Base-by-base conservation (phyloP, 148 eudicot genomes). In the Fagopyrum esculentum region DNA sequence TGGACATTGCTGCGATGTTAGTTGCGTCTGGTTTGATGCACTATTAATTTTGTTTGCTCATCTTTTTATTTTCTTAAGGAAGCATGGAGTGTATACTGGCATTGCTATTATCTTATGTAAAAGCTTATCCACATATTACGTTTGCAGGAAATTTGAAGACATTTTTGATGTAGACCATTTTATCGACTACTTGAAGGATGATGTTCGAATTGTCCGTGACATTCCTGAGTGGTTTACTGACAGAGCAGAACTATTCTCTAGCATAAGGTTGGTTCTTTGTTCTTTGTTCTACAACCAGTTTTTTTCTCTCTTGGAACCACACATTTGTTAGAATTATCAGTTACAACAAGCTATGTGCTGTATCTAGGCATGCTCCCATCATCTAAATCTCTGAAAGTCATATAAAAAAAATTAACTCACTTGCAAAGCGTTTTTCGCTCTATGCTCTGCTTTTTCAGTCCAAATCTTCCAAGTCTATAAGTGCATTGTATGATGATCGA, bases 151-250 rank as follows among this genome's bases (percentile, higher is more conserved):
- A 79, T 87, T 92, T 76, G 96, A 95, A 89, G 99, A 95, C 78
- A 92, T 95, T 73, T 95, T 95, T 85, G 97, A 95, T 78, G 99
- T 95, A 46, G 97, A 95, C 84, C 96, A 95, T 88, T 95, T 95
- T 80, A 92, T 95, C 79, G 97, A 95, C 81, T 95, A 95, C 85
- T 83, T 95, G 85, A 92, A 90, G 90, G 91, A 92, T 78, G 99
- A 95, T 80, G 93, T 95, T 64, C 86, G 80, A 29, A 95, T 95
- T 78, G 91, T 95, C 50, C 97, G 97, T 80, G 99, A 92, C 82
- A 95, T 95, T 74, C 99, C 99, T 7, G 93, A 89, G 69, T 95
- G 99, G 99, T 95, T 95, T 82, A 78, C 93, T 9, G 99, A 95
- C 78, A 95, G 84, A 82, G 56, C 96, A 15, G 99, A 95, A 82